Conservation (phyloP, 2,329 filamentous ascomycete genomes). For the Botrytis pseudocinerea region DNA sequence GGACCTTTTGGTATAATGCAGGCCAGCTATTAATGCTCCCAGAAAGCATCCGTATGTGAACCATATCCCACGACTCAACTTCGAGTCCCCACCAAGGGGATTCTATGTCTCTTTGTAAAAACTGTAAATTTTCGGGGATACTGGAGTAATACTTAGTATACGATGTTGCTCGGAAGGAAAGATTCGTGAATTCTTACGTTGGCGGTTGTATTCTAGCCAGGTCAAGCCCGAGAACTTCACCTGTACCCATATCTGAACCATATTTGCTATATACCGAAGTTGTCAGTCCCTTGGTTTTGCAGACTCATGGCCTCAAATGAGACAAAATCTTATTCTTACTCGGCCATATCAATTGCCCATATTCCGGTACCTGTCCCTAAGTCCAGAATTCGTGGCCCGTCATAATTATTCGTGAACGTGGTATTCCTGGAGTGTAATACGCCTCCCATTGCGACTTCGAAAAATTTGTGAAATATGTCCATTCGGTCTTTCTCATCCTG, state of each 20-base stretch:
- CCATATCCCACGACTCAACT: slow-evolving; percentile 60
- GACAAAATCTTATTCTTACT: slow-evolving; percentile 51
- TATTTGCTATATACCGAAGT: slow-evolving; percentile 22
- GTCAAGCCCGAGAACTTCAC: slow-evolving; percentile 61
- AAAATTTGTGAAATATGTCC: slow-evolving; percentile 80
- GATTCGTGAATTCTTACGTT: slow-evolving; percentile 44
- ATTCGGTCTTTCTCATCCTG: slow-evolving; percentile 74
- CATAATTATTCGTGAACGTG: slow-evolving; percentile 35
- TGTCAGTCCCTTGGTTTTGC: slow-evolving; percentile 14
- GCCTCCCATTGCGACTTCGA: slow-evolving; percentile 61
- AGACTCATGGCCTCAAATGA: not conserved
- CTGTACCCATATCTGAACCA: slow-evolving; percentile 6
- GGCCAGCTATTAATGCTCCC: slow-evolving; percentile 79
- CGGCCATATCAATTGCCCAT: slow-evolving; percentile 85
- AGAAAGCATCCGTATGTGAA: slow-evolving; percentile 77
- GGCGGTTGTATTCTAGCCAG: slow-evolving; percentile 62
- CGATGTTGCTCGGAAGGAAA: not conserved
- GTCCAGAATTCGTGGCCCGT: slow-evolving; percentile 54
- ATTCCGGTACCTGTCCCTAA: slow-evolving; percentile 87
- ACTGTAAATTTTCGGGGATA: slow-evolving; percentile 68
- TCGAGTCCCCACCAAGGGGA: slow-evolving; percentile 61
- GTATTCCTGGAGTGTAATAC: slow-evolving; percentile 46
- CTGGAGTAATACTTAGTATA: slow-evolving; percentile 45
- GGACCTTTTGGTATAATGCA: slow-evolving; percentile 69
- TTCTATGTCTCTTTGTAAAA: slow-evolving; percentile 76